phyloP scores from a whole-genome alignment of 257 asterid species.

The Solanum chilense region DNA sequence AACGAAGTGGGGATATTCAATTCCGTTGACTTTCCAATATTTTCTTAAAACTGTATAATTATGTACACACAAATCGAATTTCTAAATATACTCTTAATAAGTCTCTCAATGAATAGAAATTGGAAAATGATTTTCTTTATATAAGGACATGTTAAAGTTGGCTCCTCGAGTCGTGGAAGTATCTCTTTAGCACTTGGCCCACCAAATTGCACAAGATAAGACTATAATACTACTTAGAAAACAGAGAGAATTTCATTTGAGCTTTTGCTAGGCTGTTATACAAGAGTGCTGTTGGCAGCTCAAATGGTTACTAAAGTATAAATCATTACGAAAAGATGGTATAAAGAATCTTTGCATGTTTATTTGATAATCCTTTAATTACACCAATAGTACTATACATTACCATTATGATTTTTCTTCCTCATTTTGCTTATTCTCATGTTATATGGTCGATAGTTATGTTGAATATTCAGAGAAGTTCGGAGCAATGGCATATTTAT shows the following conservation, averaged over 20 bases:
- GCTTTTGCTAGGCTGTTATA: slow-evolving; percentile 29
- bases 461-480: too few species aligned
- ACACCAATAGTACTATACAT: not conserved
- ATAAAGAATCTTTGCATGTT: slow-evolving; percentile 15
- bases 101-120: not conserved
- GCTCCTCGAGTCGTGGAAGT: slow-evolving; percentile 49
- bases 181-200: slow-evolving; percentile 3
- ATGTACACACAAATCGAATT: not conserved
- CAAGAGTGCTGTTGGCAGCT: slow-evolving; percentile 4
- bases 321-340: not conserved
- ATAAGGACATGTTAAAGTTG: slow-evolving; percentile 21
- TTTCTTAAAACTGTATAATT: not conserved
- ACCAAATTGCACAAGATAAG: slow-evolving; percentile 10
- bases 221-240: not conserved
- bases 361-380: not conserved
- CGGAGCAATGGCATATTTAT: too few species aligned
- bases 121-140: slow-evolving; percentile 14
- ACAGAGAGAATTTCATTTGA: slow-evolving; percentile 15
- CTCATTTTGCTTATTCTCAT: not conserved
- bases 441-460: not conserved
- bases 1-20: slow-evolving; percentile 8
- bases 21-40: slow-evolving; percentile 17
- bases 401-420: not conserved
- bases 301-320: not conserved
- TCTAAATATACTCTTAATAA: not conserved